phyloP scores from a whole-genome alignment of 2,329 filamentous ascomycete species.

The Aspergillus japonicus region DNA sequence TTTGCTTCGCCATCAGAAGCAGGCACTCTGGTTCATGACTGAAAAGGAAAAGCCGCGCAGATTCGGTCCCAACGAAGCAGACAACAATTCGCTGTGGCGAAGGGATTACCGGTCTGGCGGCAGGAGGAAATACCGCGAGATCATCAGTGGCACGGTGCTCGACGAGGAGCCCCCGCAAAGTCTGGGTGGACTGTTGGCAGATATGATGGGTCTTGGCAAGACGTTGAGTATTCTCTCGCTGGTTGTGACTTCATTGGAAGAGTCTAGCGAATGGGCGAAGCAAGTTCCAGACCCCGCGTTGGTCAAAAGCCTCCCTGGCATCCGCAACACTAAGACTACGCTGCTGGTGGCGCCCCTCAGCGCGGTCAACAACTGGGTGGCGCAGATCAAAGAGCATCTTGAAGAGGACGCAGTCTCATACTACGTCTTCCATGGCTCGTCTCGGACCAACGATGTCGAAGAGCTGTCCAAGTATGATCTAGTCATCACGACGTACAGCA shows the following conservation, averaged over 20 bases:
- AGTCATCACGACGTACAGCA: constrained; percentile 90
- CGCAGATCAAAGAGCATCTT: constrained; percentile 83
- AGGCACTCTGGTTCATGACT: constrained; percentile 83
- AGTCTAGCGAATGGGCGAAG: constrained; percentile 62
- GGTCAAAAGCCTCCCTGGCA: constrained; percentile 31
- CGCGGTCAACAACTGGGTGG: constrained; percentile 90
- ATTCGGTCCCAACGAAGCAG: constrained; percentile 58
- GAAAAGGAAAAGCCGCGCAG: constrained; percentile 68
- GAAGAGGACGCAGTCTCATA: constrained; percentile 63
- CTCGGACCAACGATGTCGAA: constrained; percentile 66
- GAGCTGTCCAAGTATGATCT: constrained; percentile 74
- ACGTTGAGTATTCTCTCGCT: constrained; percentile 83
- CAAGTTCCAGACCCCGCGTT: constrained; percentile 48
- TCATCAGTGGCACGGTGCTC: constrained; percentile 74
- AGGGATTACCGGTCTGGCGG: constrained; percentile 57
- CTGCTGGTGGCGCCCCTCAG: constrained; percentile 86
- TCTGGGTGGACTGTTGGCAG: constrained; percentile 71
- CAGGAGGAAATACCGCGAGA: constrained; percentile 69
- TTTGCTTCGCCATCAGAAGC: constrained; percentile 82
- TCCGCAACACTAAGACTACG: constrained; percentile 72
- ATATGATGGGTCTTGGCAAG: constrained; percentile 89
- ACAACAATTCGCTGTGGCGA: constrained; percentile 76
- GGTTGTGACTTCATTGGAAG: constrained; percentile 63
- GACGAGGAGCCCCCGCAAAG: constrained; percentile 63
- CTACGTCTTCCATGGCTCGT: constrained; percentile 83